phyloP scores from a whole-genome alignment of 129 eudicot genomes.

The Pseudognaphalium luteoalbum region DNA sequence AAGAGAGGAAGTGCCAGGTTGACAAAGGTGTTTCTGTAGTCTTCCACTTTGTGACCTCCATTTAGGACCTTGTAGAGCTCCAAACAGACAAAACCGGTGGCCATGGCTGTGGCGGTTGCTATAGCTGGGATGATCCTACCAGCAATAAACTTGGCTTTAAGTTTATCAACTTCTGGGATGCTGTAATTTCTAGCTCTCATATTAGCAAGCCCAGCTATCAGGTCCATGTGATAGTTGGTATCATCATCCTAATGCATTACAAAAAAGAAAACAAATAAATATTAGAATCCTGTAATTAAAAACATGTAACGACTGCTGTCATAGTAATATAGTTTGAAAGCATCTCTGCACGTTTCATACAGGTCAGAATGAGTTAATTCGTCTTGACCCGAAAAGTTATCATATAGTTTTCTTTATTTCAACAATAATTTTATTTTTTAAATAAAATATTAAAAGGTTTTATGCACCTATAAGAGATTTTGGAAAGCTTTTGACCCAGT shows the following conservation, averaged over 20 bases:
- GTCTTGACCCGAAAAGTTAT: neutral
- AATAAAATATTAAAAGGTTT: neutral
- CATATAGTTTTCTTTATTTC: neutral
- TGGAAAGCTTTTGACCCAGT: neutral
- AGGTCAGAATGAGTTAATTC: neutral
- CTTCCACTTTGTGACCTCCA: constrained; percentile 87
- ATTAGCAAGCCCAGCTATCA: constrained; percentile 92
- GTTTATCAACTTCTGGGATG: constrained; percentile 96
- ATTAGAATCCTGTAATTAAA: neutral
- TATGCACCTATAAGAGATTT: neutral
- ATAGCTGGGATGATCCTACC: constrained; percentile 99
- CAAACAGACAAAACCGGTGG: constrained; percentile 91
- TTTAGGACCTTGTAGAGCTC: constrained; percentile 84
- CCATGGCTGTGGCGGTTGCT: constrained; percentile 96
- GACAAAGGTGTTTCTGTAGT: constrained; percentile 89
- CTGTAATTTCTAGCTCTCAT: constrained; percentile 97
- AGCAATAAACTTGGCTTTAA: constrained; percentile 93
- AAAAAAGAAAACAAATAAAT: neutral
- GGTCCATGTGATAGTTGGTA: constrained; percentile 89
- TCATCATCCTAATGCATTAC: constrained; percentile 74
- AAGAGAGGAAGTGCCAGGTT: constrained; percentile 93
- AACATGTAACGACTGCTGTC: neutral
- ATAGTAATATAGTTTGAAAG: neutral
- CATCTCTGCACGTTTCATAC: neutral
- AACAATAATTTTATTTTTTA: no score